Conservation (phyloP, 2,329 filamentous ascomycete genomes). For the Westerdykella aurantiaca region DNA sequence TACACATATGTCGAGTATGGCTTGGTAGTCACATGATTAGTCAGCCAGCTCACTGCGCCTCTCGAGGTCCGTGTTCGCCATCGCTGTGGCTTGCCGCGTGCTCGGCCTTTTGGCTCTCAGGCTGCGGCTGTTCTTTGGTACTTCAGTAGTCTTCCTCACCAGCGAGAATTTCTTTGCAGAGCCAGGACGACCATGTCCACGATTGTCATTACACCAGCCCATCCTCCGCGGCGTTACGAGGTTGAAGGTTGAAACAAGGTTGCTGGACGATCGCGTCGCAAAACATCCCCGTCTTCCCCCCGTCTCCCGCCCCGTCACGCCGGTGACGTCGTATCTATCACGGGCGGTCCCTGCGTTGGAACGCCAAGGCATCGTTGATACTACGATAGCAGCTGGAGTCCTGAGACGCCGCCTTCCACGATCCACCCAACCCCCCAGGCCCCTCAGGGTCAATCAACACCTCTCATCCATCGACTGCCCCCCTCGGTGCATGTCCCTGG, state of each 20-base stretch:
- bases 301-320: not conserved
- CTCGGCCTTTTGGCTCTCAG: no score
- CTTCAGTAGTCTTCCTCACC: no score
- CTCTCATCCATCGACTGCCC: conserved; percentile 4
- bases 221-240: not conserved
- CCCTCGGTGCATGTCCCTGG: conserved; percentile 6
- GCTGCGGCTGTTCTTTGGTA: no score
- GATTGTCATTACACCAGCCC: not conserved
- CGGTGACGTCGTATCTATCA: not conserved
- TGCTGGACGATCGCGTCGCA: not conserved
- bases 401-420: not conserved
- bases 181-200: not conserved
- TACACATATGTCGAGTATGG: no score
- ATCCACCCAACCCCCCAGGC: conserved; percentile 3
- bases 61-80: no score
- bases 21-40: no score
- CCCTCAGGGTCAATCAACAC: conserved; percentile 15
- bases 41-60: no score
- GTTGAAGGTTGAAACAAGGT: not conserved
- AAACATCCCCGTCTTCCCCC: not conserved
- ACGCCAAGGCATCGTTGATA: not conserved
- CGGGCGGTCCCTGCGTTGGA: not conserved
- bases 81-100: no score
- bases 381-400: not conserved
- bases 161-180: not conserved